Evolutionary conservation across 129 eudicot species (phyloP), one percentile per base, ranked within the genome.

Genomic region (Pittosporum tobira): DNA sequence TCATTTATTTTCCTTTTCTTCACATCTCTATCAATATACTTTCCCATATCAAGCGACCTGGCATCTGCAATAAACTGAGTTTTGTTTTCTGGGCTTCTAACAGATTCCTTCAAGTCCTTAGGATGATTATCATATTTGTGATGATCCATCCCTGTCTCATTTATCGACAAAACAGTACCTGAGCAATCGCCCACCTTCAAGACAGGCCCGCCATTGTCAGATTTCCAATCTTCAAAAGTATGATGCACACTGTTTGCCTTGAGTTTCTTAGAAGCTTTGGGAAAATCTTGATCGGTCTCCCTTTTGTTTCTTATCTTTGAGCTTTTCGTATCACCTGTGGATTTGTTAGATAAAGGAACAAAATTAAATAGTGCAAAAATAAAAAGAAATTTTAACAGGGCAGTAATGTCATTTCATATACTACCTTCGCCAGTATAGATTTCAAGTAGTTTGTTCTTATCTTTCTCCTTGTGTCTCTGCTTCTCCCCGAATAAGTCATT

Each of bases 1-100:
- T 71, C 93, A 20, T 71, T 70, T 37, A 44, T 52, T 75, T 79
- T 91, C 72, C 94, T 74, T 71, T 86, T 86, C 78, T 80, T 91
- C 18, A 48, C 46, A 53, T 68, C 81, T 61, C 68, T 68, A 57
- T 63, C 76, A 66, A 30, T 31, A 57, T 13, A 28, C 19, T 50
- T 50, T 50, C 13, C 65, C 16, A 2, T 25, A 43, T 44, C 55
- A 49, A 61, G 44, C 27, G 20, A 47, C 56, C 46, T n/a, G 15
- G 19, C 47, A 29, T 62, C 48, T 20, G 67, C 48, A 14, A 22
- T 4, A 62, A 47, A 25, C 55, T 48, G 67, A 30, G 53, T 13
- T 50, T 3, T 16, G 14, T 62, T 46, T 62, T 31, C 57, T 18
- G 47, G 40, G 10, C 47, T 48, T 61, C 55, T 29, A 45, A 10